Conservation (phyloP, 148 eudicot species). For the Camellia granthamiana region DNA sequence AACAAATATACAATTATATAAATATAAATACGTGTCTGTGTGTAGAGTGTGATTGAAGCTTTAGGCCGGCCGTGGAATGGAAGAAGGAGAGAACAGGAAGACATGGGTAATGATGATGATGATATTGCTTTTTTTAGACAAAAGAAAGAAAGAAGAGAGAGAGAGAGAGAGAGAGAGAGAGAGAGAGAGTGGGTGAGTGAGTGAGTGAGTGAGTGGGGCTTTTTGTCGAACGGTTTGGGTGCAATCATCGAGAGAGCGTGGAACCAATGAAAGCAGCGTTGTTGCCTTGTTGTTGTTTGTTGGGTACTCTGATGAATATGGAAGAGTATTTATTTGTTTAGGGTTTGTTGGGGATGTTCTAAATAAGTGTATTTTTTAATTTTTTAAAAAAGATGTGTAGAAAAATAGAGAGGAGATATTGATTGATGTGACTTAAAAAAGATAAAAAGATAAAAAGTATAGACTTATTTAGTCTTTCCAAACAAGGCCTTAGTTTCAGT, state of each 20-base stretch:
- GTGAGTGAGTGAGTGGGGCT: neutral
- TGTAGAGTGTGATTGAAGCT: neutral
- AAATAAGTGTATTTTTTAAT: too few species aligned
- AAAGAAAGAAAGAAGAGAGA: neutral
- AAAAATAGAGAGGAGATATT: too few species aligned
- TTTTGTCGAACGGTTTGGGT: slow-evolving; percentile 12
- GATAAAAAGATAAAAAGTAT: too few species aligned
- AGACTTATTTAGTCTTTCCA: too few species aligned
- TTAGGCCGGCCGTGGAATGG: slow-evolving; percentile 9
- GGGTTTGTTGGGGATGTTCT: too few species aligned
- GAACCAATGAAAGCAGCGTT: neutral
- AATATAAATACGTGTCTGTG: neutral
- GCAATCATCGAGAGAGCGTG: neutral
- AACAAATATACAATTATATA: neutral
- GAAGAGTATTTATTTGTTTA: too few species aligned
- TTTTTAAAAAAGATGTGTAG: too few species aligned
- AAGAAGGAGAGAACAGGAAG: neutral
- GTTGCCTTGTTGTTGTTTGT: neutral
- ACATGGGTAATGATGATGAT: slow-evolving; percentile 6
- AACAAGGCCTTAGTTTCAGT: too few species aligned
- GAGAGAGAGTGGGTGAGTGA: neutral
- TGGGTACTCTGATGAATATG: neutral
- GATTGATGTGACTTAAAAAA: too few species aligned
- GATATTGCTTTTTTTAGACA: neutral
- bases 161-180: neutral